Conservation (phyloP, 345 rosid genomes). For the Orychophragmus violaceus region DNA sequence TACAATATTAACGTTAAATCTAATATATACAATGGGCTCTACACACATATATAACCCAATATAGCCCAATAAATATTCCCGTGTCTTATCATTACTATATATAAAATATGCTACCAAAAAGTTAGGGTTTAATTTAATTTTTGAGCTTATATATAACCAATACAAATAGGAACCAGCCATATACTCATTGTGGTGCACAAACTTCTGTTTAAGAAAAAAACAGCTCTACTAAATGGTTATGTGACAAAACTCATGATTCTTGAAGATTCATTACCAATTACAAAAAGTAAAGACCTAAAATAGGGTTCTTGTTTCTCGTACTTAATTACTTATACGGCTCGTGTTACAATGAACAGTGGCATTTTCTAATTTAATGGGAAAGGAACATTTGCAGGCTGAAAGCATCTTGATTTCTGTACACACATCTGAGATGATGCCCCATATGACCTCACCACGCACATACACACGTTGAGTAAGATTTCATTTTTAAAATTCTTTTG, state of each 20-base stretch:
- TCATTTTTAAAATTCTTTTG: not conserved
- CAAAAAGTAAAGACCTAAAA: not conserved
- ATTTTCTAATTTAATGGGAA: conserved; percentile 16
- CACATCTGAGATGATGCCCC: not conserved
- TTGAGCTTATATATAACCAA: not conserved
- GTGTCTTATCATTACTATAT: not conserved
- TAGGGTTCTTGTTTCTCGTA: conserved; percentile 10
- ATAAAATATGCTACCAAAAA: not conserved
- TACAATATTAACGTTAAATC: too few species aligned
- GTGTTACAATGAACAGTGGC: conserved; percentile 23
- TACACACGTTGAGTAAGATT: not conserved
- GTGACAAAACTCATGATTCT: conserved; percentile 13
- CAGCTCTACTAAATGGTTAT: conserved; percentile 1
- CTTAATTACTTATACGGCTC: conserved; percentile 5
- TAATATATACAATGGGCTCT: too few species aligned
- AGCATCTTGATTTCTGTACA: conserved; percentile 18
- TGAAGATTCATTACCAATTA: not conserved
- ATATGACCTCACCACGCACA: not conserved
- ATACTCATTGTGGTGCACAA: not conserved
- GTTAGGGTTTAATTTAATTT: not conserved
- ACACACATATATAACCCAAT: too few species aligned
- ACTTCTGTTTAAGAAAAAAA: not conserved
- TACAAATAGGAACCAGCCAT: not conserved
- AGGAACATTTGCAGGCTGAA: conserved; percentile 1
- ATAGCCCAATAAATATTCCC: too few species aligned